Evolutionary conservation across 2,329 filamentous ascomycete species (phyloP).

Genomic region (Tolypocladium pustulatum): DNA sequence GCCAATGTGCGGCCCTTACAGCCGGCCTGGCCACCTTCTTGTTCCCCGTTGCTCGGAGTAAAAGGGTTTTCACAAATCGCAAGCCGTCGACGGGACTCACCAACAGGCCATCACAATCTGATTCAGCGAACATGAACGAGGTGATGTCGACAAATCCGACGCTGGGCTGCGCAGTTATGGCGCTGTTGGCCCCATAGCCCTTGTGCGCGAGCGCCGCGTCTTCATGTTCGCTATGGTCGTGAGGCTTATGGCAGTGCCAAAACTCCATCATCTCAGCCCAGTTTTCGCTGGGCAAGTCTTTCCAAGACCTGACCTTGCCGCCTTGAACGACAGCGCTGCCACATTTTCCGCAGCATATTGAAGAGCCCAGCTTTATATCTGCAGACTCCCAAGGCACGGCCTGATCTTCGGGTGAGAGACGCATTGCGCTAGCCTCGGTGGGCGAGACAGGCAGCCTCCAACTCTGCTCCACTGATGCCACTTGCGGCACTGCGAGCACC

Average conservation of each 20-base stretch:
- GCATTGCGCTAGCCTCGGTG: slow-evolving; percentile 10
- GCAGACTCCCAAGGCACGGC: slow-evolving; percentile 45
- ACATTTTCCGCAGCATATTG: slow-evolving; percentile 34
- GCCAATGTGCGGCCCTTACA: slow-evolving; percentile 34
- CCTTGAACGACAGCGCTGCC: slow-evolving; percentile 23
- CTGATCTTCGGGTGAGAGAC: slow-evolving; percentile 24
- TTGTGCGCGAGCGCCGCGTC: slow-evolving; percentile 46
- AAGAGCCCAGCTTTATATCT: slow-evolving; percentile 29
- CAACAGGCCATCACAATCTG: slow-evolving; percentile 46
- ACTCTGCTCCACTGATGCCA: slow-evolving; percentile 25
- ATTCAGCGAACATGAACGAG: slow-evolving; percentile 59
- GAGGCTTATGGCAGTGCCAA: slow-evolving; percentile 97
- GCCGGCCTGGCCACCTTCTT: slow-evolving; percentile 55
- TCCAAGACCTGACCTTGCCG: slow-evolving; percentile 53
- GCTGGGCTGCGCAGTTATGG: slow-evolving; percentile 53
- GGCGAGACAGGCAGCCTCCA: slow-evolving; percentile 42
- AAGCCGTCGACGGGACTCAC: slow-evolving; percentile 19
- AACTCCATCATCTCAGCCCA: slow-evolving; percentile 99
- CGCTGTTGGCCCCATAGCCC: slow-evolving; percentile 76
- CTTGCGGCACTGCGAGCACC: slow-evolving; percentile 25
- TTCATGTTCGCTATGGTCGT: slow-evolving; percentile 37
- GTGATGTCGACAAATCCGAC: slow-evolving; percentile 74
- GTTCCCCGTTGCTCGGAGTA: slow-evolving; percentile 18
- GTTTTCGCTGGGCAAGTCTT: slow-evolving; percentile 88
- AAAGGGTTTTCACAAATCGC: background rate